phyloP scores from a whole-genome alignment of 1,284 basidiomycete species.

The Sporisorium reilianum region DNA sequence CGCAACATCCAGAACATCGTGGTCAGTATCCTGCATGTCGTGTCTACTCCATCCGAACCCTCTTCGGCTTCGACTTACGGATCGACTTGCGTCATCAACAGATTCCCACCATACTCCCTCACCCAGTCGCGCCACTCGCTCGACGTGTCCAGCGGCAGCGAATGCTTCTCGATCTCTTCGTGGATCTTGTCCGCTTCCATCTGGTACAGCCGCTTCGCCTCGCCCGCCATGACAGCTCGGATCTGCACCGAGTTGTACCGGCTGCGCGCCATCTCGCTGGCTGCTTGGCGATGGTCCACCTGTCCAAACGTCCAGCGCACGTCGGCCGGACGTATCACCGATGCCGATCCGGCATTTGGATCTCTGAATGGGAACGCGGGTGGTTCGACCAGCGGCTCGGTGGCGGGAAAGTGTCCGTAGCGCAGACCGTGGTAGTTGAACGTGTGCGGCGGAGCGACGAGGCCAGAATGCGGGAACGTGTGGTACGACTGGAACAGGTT shows the following conservation, averaged over 20 bases:
- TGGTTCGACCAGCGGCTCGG: neutral
- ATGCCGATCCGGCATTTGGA: neutral
- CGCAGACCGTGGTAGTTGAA: conserved; percentile 5
- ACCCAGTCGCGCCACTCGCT: conserved; percentile 17
- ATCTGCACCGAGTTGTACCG: neutral
- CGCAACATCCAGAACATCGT: too few species aligned
- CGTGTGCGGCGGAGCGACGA: neutral
- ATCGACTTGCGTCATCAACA: neutral
- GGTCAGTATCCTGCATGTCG: too few species aligned
- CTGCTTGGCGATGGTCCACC: neutral
- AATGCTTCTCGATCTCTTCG: neutral
- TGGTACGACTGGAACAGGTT: neutral
- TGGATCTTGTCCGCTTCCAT: conserved; percentile 15
- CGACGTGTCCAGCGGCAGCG: conserved; percentile 19
- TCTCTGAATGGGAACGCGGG: neutral
- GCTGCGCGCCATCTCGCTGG: neutral
- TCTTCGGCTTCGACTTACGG: neutral
- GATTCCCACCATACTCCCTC: neutral
- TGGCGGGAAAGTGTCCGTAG: conserved; percentile 1
- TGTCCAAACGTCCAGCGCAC: conserved; percentile 4
- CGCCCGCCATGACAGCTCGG: neutral
- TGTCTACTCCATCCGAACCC: neutral
- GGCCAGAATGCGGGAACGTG: neutral
- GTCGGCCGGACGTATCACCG: neutral
- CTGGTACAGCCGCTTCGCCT: conserved; percentile 4